Evolutionary conservation across 2,329 filamentous ascomycete genomes (phyloP).

Genomic region (Blastomyces percursus): DNA sequence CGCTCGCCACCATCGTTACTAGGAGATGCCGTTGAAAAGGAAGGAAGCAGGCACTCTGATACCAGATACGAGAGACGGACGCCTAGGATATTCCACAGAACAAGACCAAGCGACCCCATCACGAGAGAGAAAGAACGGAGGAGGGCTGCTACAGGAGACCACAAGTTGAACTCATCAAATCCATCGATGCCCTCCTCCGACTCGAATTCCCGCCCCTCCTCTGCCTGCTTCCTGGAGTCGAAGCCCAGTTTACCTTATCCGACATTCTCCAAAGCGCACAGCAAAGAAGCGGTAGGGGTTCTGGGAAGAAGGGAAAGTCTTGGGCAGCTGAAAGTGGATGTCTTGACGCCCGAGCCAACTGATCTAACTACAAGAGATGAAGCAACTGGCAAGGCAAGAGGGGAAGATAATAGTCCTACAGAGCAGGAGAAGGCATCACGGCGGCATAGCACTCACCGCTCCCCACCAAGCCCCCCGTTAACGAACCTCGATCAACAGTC

Average conservation of each 20-base stretch:
- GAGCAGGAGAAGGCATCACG: slow-evolving; percentile 20
- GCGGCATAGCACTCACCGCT: slow-evolving; percentile 22
- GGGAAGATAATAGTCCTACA: slow-evolving; percentile 15
- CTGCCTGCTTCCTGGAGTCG: slow-evolving; percentile 32
- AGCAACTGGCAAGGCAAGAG: slow-evolving; percentile 17
- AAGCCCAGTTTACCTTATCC: slow-evolving; percentile 59
- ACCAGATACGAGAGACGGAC: slow-evolving; percentile 13
- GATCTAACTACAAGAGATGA: slow-evolving; percentile 49
- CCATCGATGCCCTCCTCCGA: slow-evolving; percentile 13
- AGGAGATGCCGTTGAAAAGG: slow-evolving; percentile 8
- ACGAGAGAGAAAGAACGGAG: slow-evolving; percentile 14
- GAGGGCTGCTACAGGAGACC: slow-evolving; percentile 23
- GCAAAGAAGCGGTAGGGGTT: slow-evolving; percentile 69
- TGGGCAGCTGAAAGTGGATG: slow-evolving; percentile 23
- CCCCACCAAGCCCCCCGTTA: slow-evolving; percentile 40
- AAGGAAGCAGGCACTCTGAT: slow-evolving; percentile 6
- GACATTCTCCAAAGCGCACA: slow-evolving; percentile 78
- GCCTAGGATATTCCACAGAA: slow-evolving; percentile 23
- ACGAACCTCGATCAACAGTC: slow-evolving; percentile 34
- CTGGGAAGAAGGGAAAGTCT: slow-evolving; percentile 53
- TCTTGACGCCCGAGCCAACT: slow-evolving; percentile 60
- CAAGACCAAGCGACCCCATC: slow-evolving; percentile 12
- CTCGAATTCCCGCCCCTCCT: slow-evolving; percentile 5
- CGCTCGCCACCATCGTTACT: slow-evolving; percentile 16
- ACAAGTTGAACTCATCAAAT: background rate